Evolutionary conservation across 768 basidiomycete species (phyloP).

Genomic region (Psilocybe azurescens): DNA sequence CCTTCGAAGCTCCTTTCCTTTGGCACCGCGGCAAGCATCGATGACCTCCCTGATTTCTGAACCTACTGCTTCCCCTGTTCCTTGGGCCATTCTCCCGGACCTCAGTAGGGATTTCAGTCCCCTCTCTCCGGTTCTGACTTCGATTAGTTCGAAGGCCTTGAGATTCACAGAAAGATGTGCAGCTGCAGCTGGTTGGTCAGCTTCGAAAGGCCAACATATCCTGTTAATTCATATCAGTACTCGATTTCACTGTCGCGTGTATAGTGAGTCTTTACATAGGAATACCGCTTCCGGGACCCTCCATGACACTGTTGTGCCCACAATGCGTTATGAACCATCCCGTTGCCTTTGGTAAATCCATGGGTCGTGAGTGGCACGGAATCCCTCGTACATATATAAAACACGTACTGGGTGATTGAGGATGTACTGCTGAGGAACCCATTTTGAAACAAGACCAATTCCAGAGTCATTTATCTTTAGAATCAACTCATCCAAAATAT

Average conservation of each 20-base stretch:
- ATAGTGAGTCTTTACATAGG: constrained; percentile 12
- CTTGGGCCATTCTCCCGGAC: constrained; percentile 8
- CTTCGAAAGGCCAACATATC: constrained; percentile 19
- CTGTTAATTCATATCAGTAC: not conserved
- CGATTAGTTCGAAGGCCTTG: constrained; percentile 17
- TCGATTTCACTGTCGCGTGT: not conserved
- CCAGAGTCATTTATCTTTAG: constrained; percentile 11
- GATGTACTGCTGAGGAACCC: constrained; percentile 20
- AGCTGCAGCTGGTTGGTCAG: constrained; percentile 14
- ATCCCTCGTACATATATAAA: not conserved
- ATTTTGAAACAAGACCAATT: constrained; percentile 11
- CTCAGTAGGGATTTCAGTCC: constrained; percentile 15
- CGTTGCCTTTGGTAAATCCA: constrained; percentile 10
- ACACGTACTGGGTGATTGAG: constrained; percentile 17
- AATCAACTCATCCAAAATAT: constrained; percentile 7
- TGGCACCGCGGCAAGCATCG: constrained; percentile 7
- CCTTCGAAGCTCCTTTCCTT: constrained; percentile 3
- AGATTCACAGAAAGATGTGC: constrained; percentile 10
- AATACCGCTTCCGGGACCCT: constrained; percentile 14
- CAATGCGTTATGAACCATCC: constrained; percentile 23
- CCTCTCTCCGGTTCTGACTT: constrained; percentile 16
- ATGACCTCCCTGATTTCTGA: constrained; percentile 15
- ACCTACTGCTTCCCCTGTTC: constrained; percentile 13
- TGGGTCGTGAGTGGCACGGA: not conserved
- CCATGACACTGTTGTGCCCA: constrained; percentile 19